phyloP scores from a whole-genome alignment of 805 yeast genomes.

The Isabelozyma heimii region DNA sequence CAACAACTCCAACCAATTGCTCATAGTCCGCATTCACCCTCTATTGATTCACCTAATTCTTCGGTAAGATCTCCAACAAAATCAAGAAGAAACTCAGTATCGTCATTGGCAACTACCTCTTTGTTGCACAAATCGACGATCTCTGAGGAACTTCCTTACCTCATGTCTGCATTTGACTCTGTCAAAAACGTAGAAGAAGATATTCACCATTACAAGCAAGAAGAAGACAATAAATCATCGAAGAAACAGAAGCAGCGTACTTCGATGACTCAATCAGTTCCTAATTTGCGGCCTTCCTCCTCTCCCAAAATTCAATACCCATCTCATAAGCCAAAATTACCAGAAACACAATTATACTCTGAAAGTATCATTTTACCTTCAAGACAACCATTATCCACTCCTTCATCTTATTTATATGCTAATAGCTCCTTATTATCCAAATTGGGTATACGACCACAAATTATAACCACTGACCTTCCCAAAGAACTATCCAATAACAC shows the following conservation, averaged over 20 bases:
- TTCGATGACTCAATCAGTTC: not conserved
- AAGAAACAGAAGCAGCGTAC: not conserved
- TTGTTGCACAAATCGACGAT: slow-evolving; percentile 51
- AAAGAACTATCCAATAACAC: slow-evolving; percentile 9
- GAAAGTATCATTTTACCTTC: slow-evolving; percentile 27
- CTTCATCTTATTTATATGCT: slow-evolving; percentile 30
- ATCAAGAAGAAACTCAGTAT: slow-evolving; percentile 22
- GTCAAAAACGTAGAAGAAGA: slow-evolving; percentile 60
- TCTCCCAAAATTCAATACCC: slow-evolving; percentile 11
- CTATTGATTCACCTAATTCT: not conserved
- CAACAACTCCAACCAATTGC: slow-evolving; percentile 1
- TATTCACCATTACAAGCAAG: slow-evolving; percentile 21
- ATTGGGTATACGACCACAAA: slow-evolving; percentile 42
- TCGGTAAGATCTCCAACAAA: not conserved
- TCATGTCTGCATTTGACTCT: slow-evolving; percentile 65
- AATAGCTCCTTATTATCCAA: slow-evolving; percentile 35
- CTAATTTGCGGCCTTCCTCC: not conserved
- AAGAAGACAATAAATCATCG: slow-evolving; percentile 9
- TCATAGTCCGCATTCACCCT: slow-evolving; percentile 1
- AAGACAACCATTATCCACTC: slow-evolving; percentile 8
- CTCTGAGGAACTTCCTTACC: slow-evolving; percentile 61
- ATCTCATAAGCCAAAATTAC: slow-evolving; percentile 24
- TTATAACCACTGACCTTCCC: slow-evolving; percentile 30
- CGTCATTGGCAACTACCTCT: slow-evolving; percentile 31
- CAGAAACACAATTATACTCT: slow-evolving; percentile 31